Evolutionary conservation across 1,284 basidiomycete genomes (phyloP).

Genomic region (Microbotryum scabiosae): DNA sequence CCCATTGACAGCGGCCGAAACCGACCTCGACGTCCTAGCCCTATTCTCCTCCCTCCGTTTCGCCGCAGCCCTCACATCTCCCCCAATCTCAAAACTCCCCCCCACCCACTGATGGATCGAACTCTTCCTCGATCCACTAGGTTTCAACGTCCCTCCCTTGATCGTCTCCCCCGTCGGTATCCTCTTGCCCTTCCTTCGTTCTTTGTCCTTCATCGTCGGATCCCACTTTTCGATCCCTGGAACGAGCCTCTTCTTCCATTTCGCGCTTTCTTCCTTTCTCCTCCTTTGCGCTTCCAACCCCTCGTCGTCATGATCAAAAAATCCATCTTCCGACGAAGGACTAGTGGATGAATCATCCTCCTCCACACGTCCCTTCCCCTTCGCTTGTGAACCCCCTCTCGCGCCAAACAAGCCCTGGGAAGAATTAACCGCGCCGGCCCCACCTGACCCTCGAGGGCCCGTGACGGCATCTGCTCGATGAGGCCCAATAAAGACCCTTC

Average conservation of each 20-base stretch:
- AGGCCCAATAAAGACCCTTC: conserved; percentile 24
- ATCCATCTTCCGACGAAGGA: background rate
- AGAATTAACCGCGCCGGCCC: background rate
- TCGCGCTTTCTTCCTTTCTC: background rate
- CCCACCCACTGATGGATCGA: conserved; percentile 19
- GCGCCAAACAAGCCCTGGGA: too few relatives aligned
- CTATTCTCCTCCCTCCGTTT: conserved; percentile 6
- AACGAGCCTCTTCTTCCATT: background rate
- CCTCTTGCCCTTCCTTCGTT: background rate
- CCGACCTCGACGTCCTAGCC: conserved; percentile 1
- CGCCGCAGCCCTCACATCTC: conserved; percentile 18
- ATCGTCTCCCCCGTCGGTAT: background rate
- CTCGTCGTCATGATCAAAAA: background rate
- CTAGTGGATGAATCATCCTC: background rate
- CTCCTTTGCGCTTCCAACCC: background rate
- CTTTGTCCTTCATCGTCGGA: background rate
- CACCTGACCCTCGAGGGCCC: background rate
- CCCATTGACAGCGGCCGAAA: background rate
- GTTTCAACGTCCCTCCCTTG: background rate
- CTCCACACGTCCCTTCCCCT: background rate
- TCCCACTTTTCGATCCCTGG: background rate
- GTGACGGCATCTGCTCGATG: conserved; percentile 3
- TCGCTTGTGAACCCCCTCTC: background rate
- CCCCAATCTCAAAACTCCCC: conserved; percentile 22
- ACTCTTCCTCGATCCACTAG: conserved; percentile 3